Percentiles rank a stretch among this genome's conserved stretches.
phyloP scores from a whole-genome alignment of 1,139 yeast species.

The Candida gigantensis region DNA sequence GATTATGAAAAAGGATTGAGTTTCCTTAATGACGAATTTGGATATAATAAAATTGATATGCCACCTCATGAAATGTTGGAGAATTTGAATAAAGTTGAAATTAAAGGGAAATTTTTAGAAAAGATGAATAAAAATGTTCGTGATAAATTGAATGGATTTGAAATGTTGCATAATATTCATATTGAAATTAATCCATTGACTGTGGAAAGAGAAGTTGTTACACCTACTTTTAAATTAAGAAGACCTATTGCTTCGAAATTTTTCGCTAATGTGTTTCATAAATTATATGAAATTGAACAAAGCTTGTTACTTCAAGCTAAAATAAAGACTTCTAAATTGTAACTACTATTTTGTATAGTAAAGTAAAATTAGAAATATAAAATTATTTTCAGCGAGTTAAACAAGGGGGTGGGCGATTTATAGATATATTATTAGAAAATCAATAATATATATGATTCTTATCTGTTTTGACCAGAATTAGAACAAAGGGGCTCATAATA shows the following conservation, averaged over 20 bases:
- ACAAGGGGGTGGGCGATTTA: too few relatives aligned
- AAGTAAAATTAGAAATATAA: too few relatives aligned
- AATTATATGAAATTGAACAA: conserved; percentile 24
- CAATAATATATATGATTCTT: too few relatives aligned
- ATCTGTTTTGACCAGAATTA: too few relatives aligned
- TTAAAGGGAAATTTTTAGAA: conserved; percentile 25
- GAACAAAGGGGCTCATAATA: too few relatives aligned
- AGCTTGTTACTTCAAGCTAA: conserved; percentile 17
- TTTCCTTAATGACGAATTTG: conserved; percentile 21
- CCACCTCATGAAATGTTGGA: conserved; percentile 23
- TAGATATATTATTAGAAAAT: too few relatives aligned
- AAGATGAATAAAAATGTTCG: conserved; percentile 26
- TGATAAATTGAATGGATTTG: conserved; percentile 28
- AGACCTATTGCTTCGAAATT: conserved; percentile 33
- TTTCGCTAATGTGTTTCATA: conserved; percentile 24
- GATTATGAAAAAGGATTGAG: conserved; percentile 21
- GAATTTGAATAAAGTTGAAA: conserved; percentile 27
- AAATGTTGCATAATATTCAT: conserved; percentile 34
- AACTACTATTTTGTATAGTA: neutral
- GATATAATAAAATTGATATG: conserved; percentile 14
- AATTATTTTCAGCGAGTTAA: too few relatives aligned
- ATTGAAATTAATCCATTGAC: conserved; percentile 39
- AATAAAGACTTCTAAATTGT: conserved; percentile 11
- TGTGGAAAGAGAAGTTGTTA: conserved; percentile 38
- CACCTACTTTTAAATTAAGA: conserved; percentile 41